Conservation (phyloP, 768 basidiomycete species). For the Rickenella mellea region DNA sequence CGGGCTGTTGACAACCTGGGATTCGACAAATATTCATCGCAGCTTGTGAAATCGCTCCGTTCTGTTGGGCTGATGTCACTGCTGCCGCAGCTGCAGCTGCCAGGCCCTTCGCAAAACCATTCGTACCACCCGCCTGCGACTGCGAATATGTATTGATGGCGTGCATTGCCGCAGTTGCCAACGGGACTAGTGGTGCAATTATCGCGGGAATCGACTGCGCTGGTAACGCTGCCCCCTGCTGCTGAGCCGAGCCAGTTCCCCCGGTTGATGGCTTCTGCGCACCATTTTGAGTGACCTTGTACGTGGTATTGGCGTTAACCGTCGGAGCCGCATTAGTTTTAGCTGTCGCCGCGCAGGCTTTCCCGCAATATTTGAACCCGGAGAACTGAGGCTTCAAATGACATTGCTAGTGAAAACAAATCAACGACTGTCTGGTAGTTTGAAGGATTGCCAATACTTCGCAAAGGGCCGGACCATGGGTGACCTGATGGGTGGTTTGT, state of each 20-base stretch:
- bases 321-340: too few species aligned
- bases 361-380: conserved; percentile 10
- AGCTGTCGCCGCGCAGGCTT: conserved; percentile 6
- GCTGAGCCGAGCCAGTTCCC: too few species aligned
- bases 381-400: conserved; percentile 8
- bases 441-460: not conserved
- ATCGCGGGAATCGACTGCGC: too few species aligned
- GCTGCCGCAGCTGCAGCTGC: not conserved
- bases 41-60: not conserved
- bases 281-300: too few species aligned
- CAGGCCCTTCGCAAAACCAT: not conserved
- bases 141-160: not conserved
- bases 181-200: not conserved
- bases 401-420: conserved; percentile 5
- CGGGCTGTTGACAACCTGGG: conserved; percentile 47
- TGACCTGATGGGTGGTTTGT: not conserved
- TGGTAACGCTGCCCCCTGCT: too few species aligned
- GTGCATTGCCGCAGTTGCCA: not conserved
- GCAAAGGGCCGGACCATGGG: not conserved
- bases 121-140: not conserved
- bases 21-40: conserved; percentile 32
- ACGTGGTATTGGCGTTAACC: too few species aligned
- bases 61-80: not conserved
- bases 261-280: too few species aligned
- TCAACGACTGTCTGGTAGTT: too few species aligned